These are phyloP conservation scores for Cyberlindnera mississippiensis DNA, from an alignment of 805 yeast genomes.

Conservation along the genomic window DNA sequence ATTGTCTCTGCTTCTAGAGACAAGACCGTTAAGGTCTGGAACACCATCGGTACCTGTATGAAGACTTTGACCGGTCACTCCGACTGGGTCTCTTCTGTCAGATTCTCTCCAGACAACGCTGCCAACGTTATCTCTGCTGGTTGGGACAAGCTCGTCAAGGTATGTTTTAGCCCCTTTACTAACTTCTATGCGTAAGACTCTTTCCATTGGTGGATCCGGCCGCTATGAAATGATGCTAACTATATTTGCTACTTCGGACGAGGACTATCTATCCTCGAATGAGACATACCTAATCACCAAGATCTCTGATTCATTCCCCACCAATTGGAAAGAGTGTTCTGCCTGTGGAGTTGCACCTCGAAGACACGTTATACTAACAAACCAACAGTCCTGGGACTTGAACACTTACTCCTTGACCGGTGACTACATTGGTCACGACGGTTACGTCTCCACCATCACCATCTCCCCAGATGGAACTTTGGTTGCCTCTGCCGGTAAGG, in stretches of 20 bases:
- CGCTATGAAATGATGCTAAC: conserved; percentile 62
- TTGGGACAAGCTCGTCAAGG: conserved; percentile 98
- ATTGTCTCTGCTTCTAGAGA: conserved; percentile 99
- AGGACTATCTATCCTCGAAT: conserved; percentile 59
- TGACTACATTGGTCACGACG: conserved; percentile 99
- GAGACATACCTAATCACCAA: conserved; percentile 98
- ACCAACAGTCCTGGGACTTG: conserved; percentile 86
- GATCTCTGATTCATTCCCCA: conserved; percentile 80
- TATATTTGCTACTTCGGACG: conserved; percentile 99
- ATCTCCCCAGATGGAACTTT: conserved; percentile 99
- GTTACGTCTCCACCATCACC: conserved; percentile 95
- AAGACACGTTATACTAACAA: conserved; percentile 42
- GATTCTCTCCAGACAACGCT: conserved; percentile 86
- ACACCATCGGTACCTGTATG: conserved; percentile 96
- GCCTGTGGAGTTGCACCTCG: background rate
- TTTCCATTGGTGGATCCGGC: background rate
- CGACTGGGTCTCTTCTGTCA: conserved; percentile 99
- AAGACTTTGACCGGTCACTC: conserved; percentile 91
- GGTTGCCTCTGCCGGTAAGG: conserved; percentile 99
- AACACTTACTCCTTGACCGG: conserved; percentile 80
- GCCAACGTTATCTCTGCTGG: conserved; percentile 93
- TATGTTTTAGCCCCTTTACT: conserved; percentile 51
- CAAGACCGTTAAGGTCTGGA: conserved; percentile 99
- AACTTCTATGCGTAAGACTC: background rate
- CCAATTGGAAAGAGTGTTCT: background rate